Base-by-base conservation (phyloP, 768 basidiomycete genomes). In the Boletus rubescentipes region DNA sequence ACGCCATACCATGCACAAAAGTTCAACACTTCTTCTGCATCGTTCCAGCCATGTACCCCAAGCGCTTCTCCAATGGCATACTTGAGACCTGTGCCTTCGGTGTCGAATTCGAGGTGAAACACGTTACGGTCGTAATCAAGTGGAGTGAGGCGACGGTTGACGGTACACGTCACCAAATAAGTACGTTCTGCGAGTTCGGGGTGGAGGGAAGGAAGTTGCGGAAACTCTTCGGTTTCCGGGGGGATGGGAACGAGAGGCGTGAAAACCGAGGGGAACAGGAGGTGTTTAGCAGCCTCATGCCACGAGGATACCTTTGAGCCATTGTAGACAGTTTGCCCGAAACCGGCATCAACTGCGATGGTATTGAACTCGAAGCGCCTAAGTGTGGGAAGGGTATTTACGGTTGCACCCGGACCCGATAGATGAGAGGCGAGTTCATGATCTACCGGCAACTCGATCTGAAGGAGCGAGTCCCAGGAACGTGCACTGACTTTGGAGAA, bases 21-120 rank as follows among this genome's bases (percentile, higher is more conserved):
- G 51, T 93, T 86, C 18, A 82, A 70, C 3, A 97, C 93, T 58
- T 99, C 96, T 48, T 80, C 72, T 38, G 82, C 82, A 66, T 98
- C 94, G 70, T 99, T 98, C 94, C 95, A 98, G 8, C 97, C 97
- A 68, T 99, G 94, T 39, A 98, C 79, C 40, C 95, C 97, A 37
- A 99, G 85, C 12, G 97, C 97, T 73, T 98, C 97, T 52, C 97
- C 97, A 51, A 98, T 93, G 34, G 84, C 86, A 71, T 99, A 99
- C 73, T 89, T 93, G 57, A 99, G 80, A 9, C 94, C 94, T 21
- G 97, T 99, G 31, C 91, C 91, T 26, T 82, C 76, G 3, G 91
- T 93, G 68, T 94, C 85, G 67, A 99, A 95, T 75, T 98, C 97
- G 61, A 99, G 81, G 74, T 99, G 97, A 79, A 98, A 98, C 31